These are phyloP conservation scores for Kodamaea kakaduensis DNA, from an alignment of 805 yeast genomes.

Conservation along the genomic window DNA sequence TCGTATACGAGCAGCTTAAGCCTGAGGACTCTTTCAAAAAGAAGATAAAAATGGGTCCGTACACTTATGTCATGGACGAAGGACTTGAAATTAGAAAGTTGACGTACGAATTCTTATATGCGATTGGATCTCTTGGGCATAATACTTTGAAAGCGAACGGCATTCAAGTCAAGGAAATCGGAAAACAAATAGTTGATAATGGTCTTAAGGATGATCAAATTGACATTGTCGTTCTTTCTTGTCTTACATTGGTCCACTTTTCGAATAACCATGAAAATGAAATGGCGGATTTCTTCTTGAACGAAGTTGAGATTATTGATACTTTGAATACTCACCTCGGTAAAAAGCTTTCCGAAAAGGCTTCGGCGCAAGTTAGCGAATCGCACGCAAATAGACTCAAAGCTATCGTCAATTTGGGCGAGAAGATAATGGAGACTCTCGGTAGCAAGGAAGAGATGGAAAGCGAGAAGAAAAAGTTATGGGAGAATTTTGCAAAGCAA, in stretches of 20 bases:
- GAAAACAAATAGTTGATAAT: slow-evolving; percentile 39
- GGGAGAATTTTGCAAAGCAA: slow-evolving; percentile 2
- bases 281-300: slow-evolving; percentile 15
- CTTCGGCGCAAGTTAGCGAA: slow-evolving; percentile 66
- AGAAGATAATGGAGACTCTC: slow-evolving; percentile 16
- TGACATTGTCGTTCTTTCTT: slow-evolving; percentile 52
- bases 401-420: slow-evolving; percentile 29
- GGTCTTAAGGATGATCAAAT: slow-evolving; percentile 62
- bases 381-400: slow-evolving; percentile 46
- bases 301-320: slow-evolving; percentile 27
- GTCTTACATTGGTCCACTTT: slow-evolving; percentile 37
- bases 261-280: slow-evolving; percentile 32
- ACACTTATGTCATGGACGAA: slow-evolving; percentile 75
- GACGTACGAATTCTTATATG: slow-evolving; percentile 64
- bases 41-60: slow-evolving; percentile 79
- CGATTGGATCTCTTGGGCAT: slow-evolving; percentile 33
- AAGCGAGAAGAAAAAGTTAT: not conserved
- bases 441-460: not conserved
- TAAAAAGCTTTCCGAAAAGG: slow-evolving; percentile 52
- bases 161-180: slow-evolving; percentile 30
- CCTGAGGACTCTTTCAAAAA: slow-evolving; percentile 57
- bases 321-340: slow-evolving; percentile 35
- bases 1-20: slow-evolving; percentile 50
- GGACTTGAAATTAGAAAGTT: slow-evolving; percentile 71
- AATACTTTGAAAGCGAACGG: slow-evolving; percentile 16